Evolutionary conservation across 352 stramenopile species (phyloP).

Genomic region (Phytophthora colocasiae): DNA sequence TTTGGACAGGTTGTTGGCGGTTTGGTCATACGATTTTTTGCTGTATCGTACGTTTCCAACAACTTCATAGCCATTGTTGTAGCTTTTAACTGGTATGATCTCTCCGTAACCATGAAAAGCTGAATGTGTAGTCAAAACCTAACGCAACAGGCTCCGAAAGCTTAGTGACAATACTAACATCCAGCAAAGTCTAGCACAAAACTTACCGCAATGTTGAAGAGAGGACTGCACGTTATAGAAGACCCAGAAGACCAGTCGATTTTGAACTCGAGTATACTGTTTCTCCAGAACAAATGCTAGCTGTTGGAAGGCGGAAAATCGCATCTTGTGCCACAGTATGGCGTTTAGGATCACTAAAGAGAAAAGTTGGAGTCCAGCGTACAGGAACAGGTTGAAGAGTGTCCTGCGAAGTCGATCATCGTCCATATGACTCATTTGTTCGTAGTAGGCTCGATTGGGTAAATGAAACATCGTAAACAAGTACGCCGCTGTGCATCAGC

Average conservation of each 20-base stretch:
- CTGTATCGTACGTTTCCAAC: neutral
- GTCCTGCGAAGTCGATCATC: slow-evolving; percentile 5
- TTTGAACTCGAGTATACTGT: slow-evolving; percentile 36
- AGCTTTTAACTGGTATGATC: neutral
- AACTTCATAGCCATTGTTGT: too few species aligned
- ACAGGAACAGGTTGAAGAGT: slow-evolving; percentile 31
- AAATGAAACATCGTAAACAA: slow-evolving; percentile 28
- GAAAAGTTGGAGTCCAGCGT: slow-evolving; percentile 39
- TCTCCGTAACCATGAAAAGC: slow-evolving; percentile 28
- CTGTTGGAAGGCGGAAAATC: slow-evolving; percentile 31
- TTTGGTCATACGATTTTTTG: too few species aligned
- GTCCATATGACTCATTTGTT: slow-evolving; percentile 25
- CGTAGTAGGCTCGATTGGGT: slow-evolving; percentile 37
- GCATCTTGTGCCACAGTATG: slow-evolving; percentile 24
- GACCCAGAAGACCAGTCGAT: slow-evolving; percentile 45
- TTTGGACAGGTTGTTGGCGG: too few species aligned
- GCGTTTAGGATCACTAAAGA: slow-evolving; percentile 39
- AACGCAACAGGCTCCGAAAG: too few species aligned
- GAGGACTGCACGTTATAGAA: slow-evolving; percentile 35
- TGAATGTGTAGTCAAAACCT: slow-evolving; percentile 28
- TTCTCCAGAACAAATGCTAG: slow-evolving; percentile 49
- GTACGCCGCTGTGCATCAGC: slow-evolving; percentile 16
- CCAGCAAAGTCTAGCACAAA: neutral
- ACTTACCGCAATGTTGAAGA: slow-evolving; percentile 36
- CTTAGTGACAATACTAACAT: too few species aligned